Evolutionary conservation across 1,284 basidiomycete genomes (phyloP).

Genomic region (Mycosarcoma maydis): DNA sequence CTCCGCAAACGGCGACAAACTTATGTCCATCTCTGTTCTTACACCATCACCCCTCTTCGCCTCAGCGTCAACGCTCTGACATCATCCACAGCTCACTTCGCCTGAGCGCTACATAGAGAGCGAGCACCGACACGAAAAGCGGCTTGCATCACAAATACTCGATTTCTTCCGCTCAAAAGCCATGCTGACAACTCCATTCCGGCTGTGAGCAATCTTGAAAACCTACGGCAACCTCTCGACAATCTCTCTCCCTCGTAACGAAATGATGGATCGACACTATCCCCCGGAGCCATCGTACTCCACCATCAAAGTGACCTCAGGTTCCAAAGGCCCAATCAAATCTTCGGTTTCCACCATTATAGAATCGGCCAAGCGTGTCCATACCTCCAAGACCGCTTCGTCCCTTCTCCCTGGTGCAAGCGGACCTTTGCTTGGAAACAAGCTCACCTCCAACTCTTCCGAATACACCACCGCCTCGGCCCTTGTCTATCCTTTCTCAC

Average conservation of each 20-base stretch:
- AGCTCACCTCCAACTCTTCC: conserved; percentile 14
- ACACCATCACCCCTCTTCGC: no score
- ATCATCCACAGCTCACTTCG: no score
- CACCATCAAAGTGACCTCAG: conserved; percentile 10
- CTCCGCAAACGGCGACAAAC: no score
- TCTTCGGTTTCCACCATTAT: conserved; percentile 42
- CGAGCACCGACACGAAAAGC: no score
- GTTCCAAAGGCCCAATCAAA: conserved; percentile 8
- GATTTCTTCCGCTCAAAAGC: conserved; percentile 8
- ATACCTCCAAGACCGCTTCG: conserved; percentile 1
- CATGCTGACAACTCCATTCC: conserved; percentile 33
- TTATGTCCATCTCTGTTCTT: no score
- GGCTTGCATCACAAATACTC: no score
- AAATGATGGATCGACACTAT: conserved; percentile 30
- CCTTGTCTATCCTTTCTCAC: conserved; percentile 9
- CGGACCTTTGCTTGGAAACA: conserved; percentile 27
- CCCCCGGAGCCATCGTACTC: conserved; percentile 10
- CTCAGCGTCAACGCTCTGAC: no score
- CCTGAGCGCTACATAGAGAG: no score
- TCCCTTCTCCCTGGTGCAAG: not conserved
- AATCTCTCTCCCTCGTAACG: not conserved
- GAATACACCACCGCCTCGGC: conserved; percentile 2
- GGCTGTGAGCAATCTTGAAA: conserved; percentile 37
- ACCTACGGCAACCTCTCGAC: not conserved
- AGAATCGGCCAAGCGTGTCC: conserved; percentile 31